phyloP scores from a whole-genome alignment of 2,329 filamentous ascomycete genomes.

The Chrysoporthe puriensis region DNA sequence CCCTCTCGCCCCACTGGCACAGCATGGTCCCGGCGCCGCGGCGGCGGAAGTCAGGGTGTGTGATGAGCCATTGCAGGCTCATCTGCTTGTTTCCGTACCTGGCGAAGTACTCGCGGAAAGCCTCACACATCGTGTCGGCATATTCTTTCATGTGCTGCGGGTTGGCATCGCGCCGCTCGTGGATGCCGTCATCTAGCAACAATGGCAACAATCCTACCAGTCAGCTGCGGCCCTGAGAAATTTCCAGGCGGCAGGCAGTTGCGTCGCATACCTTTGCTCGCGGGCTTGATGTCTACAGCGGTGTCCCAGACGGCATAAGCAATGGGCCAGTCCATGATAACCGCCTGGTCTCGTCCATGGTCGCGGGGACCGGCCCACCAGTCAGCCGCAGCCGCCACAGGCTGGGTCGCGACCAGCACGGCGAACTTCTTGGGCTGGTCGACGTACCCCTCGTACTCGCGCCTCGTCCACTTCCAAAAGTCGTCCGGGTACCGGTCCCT shows the following conservation, averaged over 20 bases:
- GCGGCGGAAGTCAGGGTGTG: constrained; percentile 2
- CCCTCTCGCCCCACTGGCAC: constrained; percentile 1
- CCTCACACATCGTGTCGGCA: background rate
- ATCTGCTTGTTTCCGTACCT: background rate
- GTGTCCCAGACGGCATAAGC: constrained; percentile 1
- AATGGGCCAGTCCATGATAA: background rate
- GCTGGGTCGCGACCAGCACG: background rate
- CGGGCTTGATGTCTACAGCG: background rate
- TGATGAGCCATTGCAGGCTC: background rate
- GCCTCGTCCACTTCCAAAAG: background rate
- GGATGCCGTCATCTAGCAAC: constrained; percentile 1
- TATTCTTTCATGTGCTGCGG: background rate
- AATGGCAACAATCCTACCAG: background rate
- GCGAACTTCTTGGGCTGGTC: background rate
- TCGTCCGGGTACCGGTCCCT: background rate
- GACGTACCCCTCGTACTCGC: background rate
- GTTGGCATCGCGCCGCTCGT: constrained; percentile 4
- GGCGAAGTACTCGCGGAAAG: background rate
- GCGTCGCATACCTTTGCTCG: background rate
- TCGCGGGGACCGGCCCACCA: too few species aligned
- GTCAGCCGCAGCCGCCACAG: background rate
- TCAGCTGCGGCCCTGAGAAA: background rate
- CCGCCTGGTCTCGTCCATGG: background rate
- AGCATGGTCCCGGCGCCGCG: constrained; percentile 4
- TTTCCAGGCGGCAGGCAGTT: background rate